These are phyloP conservation scores for Mycena polygramma DNA, from an alignment of 768 basidiomycete species.

Conservation along the genomic window DNA sequence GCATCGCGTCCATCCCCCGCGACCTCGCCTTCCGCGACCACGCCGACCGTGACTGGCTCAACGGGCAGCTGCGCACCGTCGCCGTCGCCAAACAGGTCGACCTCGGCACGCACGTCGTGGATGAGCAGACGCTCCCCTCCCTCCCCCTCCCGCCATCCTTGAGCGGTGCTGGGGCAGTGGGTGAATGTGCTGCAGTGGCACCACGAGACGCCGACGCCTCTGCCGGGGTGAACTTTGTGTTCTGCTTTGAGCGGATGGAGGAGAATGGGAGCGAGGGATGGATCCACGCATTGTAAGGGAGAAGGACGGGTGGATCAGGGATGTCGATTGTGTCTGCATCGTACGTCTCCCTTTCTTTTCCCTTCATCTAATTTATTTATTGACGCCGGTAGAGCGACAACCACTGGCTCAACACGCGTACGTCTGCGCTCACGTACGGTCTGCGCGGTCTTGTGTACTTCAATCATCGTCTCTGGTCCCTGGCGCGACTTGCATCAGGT, in stretches of 20 bases:
- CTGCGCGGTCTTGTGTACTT: conserved; percentile 92
- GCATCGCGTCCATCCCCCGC: conserved; percentile 85
- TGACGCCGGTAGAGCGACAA: too few species aligned
- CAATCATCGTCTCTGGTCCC: conserved; percentile 86
- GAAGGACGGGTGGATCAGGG: conserved; percentile 78
- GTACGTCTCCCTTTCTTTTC: too few species aligned
- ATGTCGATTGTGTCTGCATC: conserved; percentile 94
- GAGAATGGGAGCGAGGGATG: conserved; percentile 92
- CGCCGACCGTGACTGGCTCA: conserved; percentile 85
- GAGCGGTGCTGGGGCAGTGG: conserved; percentile 90
- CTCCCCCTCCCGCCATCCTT: conserved; percentile 89
- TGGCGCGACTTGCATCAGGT: conserved; percentile 92
- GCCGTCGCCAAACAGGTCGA: conserved; percentile 84
- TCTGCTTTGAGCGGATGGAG: conserved; percentile 99
- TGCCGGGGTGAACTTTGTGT: conserved; percentile 92
- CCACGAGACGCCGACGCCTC: conserved; percentile 67
- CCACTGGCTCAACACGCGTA: conserved; percentile 92
- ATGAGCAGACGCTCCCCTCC: conserved; percentile 75
- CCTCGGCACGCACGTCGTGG: conserved; percentile 75
- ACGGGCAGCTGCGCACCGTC: conserved; percentile 77
- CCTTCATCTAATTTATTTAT: too few species aligned
- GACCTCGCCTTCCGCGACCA: conserved; percentile 80
- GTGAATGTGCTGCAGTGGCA: conserved; percentile 92
- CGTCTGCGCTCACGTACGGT: conserved; percentile 87
- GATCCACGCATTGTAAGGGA: conserved; percentile 88